Evolutionary conservation across 305 asterid genomes (phyloP).

Genomic region (Fraxinus greggii): DNA sequence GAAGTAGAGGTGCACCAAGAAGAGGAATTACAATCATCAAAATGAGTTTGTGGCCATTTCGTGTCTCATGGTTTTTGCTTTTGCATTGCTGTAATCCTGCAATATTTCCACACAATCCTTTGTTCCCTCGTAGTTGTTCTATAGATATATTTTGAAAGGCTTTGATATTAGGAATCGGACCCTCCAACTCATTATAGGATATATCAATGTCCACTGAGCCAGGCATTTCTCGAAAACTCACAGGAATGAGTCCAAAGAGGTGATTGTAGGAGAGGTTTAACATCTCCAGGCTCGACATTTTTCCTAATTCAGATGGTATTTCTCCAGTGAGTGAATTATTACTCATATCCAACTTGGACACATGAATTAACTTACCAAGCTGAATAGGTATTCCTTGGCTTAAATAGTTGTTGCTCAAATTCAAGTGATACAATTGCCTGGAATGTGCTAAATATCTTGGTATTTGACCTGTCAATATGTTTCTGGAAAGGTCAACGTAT

Average conservation of each 20-base stretch:
- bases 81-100: conserved; percentile 17
- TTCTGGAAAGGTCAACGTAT: background rate
- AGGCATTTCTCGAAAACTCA: background rate
- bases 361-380: background rate
- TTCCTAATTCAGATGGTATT: background rate
- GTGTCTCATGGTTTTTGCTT: too few species aligned
- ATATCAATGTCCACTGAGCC: background rate
- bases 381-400: conserved; percentile 16
- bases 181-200: conserved; percentile 3
- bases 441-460: background rate
- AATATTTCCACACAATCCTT: conserved; percentile 29
- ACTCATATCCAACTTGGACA: conserved; percentile 21
- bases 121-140: conserved; percentile 26
- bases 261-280: background rate
- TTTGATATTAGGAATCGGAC: conserved; percentile 24
- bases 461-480: background rate
- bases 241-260: background rate
- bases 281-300: background rate
- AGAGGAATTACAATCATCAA: conserved; percentile 24
- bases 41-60: background rate
- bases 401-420: background rate
- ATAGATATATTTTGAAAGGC: conserved; percentile 23
- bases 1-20: conserved; percentile 18
- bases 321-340: background rate
- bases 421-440: background rate